Percentiles rank a stretch among this genome's conserved stretches.
These are phyloP conservation scores for Hericium alpestre DNA, from an alignment of 768 basidiomycete genomes.

Conservation along the genomic window DNA sequence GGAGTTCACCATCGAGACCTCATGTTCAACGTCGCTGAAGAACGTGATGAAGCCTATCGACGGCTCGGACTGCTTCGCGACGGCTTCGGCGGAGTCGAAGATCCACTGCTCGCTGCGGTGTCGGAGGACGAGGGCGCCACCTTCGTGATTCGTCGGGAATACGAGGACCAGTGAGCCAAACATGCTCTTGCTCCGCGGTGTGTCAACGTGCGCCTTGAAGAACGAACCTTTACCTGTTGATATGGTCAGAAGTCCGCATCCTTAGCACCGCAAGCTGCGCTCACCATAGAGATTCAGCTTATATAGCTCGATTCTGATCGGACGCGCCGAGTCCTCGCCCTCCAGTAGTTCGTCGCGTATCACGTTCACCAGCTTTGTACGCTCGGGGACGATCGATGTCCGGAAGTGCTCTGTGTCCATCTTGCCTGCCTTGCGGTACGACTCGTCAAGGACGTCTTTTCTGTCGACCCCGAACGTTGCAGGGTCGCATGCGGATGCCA, in stretches of 20 bases:
- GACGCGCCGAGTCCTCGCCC: constrained; percentile 9
- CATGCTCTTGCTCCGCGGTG: constrained; percentile 31
- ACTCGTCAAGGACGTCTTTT: constrained; percentile 30
- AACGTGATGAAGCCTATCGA: constrained; percentile 31
- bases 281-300: constrained; percentile 38
- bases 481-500: constrained; percentile 26
- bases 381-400: constrained; percentile 21
- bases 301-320: constrained; percentile 27
- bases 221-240: constrained; percentile 29
- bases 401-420: constrained; percentile 28
- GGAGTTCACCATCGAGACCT: constrained; percentile 29
- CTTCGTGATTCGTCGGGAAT: constrained; percentile 35
- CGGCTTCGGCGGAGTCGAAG: constrained; percentile 25
- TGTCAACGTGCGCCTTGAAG: constrained; percentile 42
- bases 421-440: constrained; percentile 38
- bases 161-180: constrained; percentile 43
- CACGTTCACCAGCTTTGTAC: constrained; percentile 17
- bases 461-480: constrained; percentile 29
- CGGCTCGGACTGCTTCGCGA: constrained; percentile 8
- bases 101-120: constrained; percentile 24
- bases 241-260: too few relatives aligned
- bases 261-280: constrained; percentile 1
- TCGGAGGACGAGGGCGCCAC: constrained; percentile 31
- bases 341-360: constrained; percentile 15
- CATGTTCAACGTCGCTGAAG: constrained; percentile 35